phyloP scores from a whole-genome alignment of 2,329 filamentous ascomycete genomes.

The Tolypocladium ophioglossoides region DNA sequence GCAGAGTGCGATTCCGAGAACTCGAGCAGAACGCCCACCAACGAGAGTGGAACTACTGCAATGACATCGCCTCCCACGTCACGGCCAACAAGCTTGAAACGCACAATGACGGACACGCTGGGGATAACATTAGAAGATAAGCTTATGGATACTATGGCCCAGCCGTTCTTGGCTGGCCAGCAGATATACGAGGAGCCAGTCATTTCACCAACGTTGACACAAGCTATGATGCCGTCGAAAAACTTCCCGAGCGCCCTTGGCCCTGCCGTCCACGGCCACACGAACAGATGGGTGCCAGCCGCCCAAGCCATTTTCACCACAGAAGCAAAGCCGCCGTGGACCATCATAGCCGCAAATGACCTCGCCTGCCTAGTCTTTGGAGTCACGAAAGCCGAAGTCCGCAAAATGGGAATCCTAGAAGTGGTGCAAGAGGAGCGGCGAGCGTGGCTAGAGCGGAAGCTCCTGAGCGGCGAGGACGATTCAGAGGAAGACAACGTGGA shows the following conservation, averaged over 20 bases:
- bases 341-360: constrained; percentile 92
- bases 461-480: constrained; percentile 42
- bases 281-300: constrained; percentile 79
- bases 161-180: constrained; percentile 56
- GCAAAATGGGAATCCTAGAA: constrained; percentile 89
- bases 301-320: constrained; percentile 97
- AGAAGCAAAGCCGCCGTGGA: constrained; percentile 84
- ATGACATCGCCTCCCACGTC: constrained; percentile 44
- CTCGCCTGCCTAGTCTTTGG: constrained; percentile 95
- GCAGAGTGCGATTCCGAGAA: constrained; percentile 29
- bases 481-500: constrained; percentile 18
- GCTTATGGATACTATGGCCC: constrained; percentile 73
- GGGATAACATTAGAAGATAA: constrained; percentile 68
- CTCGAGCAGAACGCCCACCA: constrained; percentile 43
- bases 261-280: constrained; percentile 70
- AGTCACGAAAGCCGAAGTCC: constrained; percentile 91
- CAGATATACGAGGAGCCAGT: constrained; percentile 23
- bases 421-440: constrained; percentile 85
- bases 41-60: constrained; percentile 42
- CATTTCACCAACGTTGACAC: constrained; percentile 31
- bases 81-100: constrained; percentile 60
- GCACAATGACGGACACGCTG: constrained; percentile 78
- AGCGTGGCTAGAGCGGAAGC: constrained; percentile 80
- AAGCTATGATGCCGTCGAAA: constrained; percentile 27
- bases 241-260: constrained; percentile 37